phyloP scores from a whole-genome alignment of 208 protist genomes.

The Trichomonas gallinae region DNA sequence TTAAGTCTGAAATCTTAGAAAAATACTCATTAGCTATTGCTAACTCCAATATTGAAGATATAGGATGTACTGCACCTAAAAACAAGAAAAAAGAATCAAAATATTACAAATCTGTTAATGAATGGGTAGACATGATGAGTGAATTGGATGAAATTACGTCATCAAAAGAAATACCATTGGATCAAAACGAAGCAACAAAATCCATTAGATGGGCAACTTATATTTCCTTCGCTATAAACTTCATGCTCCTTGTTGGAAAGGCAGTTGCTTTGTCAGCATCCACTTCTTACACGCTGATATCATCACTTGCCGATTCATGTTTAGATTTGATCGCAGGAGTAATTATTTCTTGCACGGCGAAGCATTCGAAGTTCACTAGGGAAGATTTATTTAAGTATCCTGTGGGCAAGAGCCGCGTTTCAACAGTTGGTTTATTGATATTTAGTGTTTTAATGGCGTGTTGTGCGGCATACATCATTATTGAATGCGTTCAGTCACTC shows the following conservation, averaged over 20 bases:
- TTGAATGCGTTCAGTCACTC: background rate
- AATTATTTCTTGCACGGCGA: background rate
- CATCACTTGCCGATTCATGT: background rate
- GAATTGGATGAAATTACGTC: background rate
- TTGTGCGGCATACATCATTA: background rate
- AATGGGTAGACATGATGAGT: background rate
- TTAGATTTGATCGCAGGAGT: background rate
- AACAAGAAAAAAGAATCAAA: background rate
- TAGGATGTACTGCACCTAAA: background rate
- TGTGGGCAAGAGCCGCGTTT: background rate
- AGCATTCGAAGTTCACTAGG: background rate
- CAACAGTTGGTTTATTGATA: background rate
- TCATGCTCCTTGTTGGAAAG: background rate
- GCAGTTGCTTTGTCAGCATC: background rate
- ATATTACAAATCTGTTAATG: background rate
- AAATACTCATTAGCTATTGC: background rate
- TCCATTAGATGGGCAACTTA: background rate
- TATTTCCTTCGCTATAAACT: background rate
- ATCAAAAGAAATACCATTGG: too few relatives aligned
- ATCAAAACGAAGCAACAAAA: background rate
- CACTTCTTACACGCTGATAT: background rate
- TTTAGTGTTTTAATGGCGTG: conserved; percentile 12
- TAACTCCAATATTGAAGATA: background rate
- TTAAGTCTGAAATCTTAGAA: background rate
- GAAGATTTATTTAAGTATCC: background rate